phyloP scores from a whole-genome alignment of 2,329 filamentous ascomycete genomes.

The Delphinella strobiligena region DNA sequence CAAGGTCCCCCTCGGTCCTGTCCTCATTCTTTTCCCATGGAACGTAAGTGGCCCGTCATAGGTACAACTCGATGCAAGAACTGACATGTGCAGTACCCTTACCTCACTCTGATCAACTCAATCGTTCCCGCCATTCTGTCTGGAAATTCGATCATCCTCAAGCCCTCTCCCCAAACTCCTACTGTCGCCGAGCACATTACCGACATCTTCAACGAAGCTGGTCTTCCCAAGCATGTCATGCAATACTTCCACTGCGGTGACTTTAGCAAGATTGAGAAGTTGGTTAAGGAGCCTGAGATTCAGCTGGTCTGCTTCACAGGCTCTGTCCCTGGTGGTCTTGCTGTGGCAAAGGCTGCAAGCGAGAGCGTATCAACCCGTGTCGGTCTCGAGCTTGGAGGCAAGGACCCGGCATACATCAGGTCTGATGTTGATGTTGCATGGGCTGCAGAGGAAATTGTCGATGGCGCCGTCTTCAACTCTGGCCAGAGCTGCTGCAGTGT shows the following conservation, averaged over 20 bases:
- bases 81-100: slow-evolving; percentile 59
- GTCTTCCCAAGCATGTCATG: slow-evolving; percentile 70
- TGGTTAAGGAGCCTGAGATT: slow-evolving; percentile 67
- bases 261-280: slow-evolving; percentile 59
- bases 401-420: slow-evolving; percentile 85
- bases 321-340: slow-evolving; percentile 75
- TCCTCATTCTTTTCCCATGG: slow-evolving; percentile 88
- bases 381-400: slow-evolving; percentile 83
- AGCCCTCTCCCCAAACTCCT: slow-evolving; percentile 89
- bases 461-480: slow-evolving; percentile 94
- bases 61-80: slow-evolving; percentile 4
- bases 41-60: slow-evolving; percentile 54
- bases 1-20: slow-evolving; percentile 77
- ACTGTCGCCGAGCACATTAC: slow-evolving; percentile 79
- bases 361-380: slow-evolving; percentile 70
- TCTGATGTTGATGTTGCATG: slow-evolving; percentile 77
- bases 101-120: slow-evolving; percentile 85
- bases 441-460: slow-evolving; percentile 89
- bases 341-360: slow-evolving; percentile 73
- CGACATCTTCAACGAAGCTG: slow-evolving; percentile 65
- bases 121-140: slow-evolving; percentile 82
- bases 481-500: slow-evolving; percentile 96
- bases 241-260: slow-evolving; percentile 90
- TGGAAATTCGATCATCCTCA: slow-evolving; percentile 84
- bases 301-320: slow-evolving; percentile 86